Percentiles rank a stretch among this genome's conserved stretches.
These are phyloP conservation scores for Epicoccum sorghinum DNA, from an alignment of 2,329 filamentous ascomycete species.

Conservation along the genomic window DNA sequence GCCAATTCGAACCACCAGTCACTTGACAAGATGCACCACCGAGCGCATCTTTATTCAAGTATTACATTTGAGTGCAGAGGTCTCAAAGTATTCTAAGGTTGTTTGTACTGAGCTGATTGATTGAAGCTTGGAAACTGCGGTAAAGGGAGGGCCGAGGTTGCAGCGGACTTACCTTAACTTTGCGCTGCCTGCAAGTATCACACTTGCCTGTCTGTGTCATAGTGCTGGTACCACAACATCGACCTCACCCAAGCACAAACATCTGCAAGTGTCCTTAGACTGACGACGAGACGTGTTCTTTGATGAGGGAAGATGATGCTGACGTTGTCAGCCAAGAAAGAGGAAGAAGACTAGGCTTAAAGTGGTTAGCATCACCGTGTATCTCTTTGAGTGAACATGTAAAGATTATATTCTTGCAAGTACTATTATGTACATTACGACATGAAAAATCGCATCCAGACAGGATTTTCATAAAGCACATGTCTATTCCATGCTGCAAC, in stretches of 20 bases:
- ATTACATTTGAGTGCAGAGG: no score
- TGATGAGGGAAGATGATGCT: background rate
- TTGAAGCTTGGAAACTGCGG: background rate
- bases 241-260: background rate
- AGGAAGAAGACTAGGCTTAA: background rate
- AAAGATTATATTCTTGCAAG: background rate
- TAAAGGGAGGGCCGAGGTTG: background rate
- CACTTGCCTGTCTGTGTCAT: slow-evolving; percentile 44
- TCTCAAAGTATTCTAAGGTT: no score
- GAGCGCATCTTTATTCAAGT: no score
- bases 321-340: background rate
- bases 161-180: slow-evolving; percentile 35
- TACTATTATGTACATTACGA: background rate
- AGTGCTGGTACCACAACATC: background rate
- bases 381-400: background rate
- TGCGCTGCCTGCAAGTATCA: slow-evolving; percentile 38
- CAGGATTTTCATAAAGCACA: no score
- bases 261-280: background rate
- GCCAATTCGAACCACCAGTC: no score
- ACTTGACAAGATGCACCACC: no score
- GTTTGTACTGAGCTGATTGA: no score
- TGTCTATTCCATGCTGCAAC: background rate
- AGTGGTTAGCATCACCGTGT: background rate
- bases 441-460: no score
- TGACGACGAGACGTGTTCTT: background rate